Conservation (phyloP, 176 grass and related monocot genomes). For the Saccharum spontaneum region DNA sequence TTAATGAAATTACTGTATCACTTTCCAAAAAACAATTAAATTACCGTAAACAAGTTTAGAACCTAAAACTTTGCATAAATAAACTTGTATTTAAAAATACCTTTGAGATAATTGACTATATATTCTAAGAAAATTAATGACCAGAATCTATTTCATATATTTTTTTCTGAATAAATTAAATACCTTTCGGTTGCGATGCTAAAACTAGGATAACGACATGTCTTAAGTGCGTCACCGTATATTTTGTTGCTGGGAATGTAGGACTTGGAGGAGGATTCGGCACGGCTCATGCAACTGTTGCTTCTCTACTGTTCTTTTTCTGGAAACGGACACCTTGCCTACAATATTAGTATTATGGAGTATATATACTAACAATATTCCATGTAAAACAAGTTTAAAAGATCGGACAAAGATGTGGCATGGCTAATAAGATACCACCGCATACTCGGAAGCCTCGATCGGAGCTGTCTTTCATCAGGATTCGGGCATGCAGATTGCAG, state of each 20-base stretch:
- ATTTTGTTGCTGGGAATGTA: constrained; percentile 17
- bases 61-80: no score
- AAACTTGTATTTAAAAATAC: no score
- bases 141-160: not conserved
- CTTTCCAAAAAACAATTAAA: no score
- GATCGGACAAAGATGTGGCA: not conserved
- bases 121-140: no score
- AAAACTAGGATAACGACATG: constrained; percentile 5
- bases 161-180: not conserved
- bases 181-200: not conserved
- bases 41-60: no score
- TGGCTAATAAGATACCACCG: not conserved
- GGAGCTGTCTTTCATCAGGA: constrained; percentile 25
- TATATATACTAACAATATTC: not conserved
- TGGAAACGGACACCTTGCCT: not conserved
- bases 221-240: not conserved
- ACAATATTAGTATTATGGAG: no score
- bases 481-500: not conserved
- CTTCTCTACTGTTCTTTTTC: not conserved
- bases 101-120: no score
- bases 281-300: not conserved
- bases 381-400: not conserved
- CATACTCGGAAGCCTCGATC: no score
- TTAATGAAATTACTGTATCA: no score
- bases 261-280: not conserved